A percentile compares a stretch with the other conserved stretches of the same genome.
phyloP scores from a whole-genome alignment of 208 protist species.

The Trypanosoma conorhini region DNA sequence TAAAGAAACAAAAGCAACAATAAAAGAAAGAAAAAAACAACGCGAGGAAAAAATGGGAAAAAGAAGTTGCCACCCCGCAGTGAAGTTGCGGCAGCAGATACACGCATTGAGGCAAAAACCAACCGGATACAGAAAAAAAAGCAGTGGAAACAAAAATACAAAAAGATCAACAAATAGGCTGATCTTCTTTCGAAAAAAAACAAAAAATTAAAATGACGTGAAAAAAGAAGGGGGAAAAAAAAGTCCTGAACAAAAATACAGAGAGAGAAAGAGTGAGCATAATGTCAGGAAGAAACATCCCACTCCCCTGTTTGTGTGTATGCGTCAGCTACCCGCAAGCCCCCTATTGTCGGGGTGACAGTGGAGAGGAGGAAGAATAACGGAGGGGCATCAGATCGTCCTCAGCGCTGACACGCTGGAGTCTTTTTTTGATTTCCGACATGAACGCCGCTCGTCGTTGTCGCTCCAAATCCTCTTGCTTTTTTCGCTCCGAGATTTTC shows the following conservation, averaged over 20 bases:
- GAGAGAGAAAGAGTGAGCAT: too few species aligned
- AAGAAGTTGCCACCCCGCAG: background rate
- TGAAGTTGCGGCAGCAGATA: background rate
- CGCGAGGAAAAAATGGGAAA: background rate
- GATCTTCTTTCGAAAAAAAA: background rate
- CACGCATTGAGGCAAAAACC: background rate
- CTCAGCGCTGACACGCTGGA: background rate
- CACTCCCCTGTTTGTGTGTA: background rate
- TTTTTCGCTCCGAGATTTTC: slow-evolving; percentile 15
- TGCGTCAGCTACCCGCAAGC: background rate
- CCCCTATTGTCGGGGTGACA: background rate
- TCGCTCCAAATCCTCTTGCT: background rate
- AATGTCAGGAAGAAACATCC: too few species aligned
- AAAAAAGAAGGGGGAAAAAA: slow-evolving; percentile 13
- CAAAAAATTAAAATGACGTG: background rate
- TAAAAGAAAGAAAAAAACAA: slow-evolving; percentile 10
- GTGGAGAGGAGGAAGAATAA: background rate
- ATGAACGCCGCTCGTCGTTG: slow-evolving; percentile 4
- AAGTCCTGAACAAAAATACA: background rate
- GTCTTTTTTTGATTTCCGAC: slow-evolving; percentile 18
- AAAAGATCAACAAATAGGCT: background rate
- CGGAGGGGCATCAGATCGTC: background rate
- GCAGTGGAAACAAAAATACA: slow-evolving; percentile 9
- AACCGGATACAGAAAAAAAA: background rate
- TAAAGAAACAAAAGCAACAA: background rate